Conservation (phyloP, 2,329 filamentous ascomycete genomes). For the Microcyclospora tardicrescens region DNA sequence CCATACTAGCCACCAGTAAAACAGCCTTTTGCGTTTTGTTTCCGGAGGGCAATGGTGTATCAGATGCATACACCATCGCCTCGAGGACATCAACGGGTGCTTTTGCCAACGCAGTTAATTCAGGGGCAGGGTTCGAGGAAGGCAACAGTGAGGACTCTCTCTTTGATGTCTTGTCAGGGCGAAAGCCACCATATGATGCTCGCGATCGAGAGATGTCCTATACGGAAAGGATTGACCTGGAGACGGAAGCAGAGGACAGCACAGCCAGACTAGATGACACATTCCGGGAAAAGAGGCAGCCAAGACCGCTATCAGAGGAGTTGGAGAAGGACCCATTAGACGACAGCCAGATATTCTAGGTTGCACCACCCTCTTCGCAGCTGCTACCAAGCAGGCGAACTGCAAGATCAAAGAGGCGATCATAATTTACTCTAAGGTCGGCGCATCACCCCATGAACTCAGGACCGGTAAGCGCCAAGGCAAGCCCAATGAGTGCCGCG, state of each 20-base stretch:
- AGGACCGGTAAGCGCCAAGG: too few species aligned
- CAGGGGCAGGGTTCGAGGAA: conserved; percentile 13
- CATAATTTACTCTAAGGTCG: too few species aligned
- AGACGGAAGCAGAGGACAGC: conserved; percentile 12
- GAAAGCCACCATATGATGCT: conserved; percentile 27
- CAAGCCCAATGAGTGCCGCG: too few species aligned
- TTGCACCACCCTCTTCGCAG: background rate
- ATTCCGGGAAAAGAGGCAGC: conserved; percentile 24
- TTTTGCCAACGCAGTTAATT: too few species aligned
- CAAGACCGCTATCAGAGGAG: conserved; percentile 3
- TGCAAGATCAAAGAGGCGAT: too few species aligned
- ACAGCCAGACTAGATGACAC: conserved; percentile 31
- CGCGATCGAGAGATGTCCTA: conserved; percentile 11
- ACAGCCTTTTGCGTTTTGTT: conserved; percentile 28
- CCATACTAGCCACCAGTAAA: conserved; percentile 25
- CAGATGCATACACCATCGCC: background rate
- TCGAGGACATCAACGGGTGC: too few species aligned
- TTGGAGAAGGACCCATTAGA: conserved; percentile 18
- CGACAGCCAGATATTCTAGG: conserved; percentile 23
- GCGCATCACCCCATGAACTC: too few species aligned
- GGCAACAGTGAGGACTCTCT: conserved; percentile 35
- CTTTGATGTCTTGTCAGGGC: conserved; percentile 34
- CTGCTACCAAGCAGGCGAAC: conserved; percentile 12
- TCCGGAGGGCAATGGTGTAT: conserved; percentile 23
- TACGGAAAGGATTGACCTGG: conserved; percentile 20